Percentiles rank a stretch among this genome's conserved stretches.
phyloP scores from a whole-genome alignment of 2,329 filamentous ascomycete genomes.

The Aspergillus fischeri region DNA sequence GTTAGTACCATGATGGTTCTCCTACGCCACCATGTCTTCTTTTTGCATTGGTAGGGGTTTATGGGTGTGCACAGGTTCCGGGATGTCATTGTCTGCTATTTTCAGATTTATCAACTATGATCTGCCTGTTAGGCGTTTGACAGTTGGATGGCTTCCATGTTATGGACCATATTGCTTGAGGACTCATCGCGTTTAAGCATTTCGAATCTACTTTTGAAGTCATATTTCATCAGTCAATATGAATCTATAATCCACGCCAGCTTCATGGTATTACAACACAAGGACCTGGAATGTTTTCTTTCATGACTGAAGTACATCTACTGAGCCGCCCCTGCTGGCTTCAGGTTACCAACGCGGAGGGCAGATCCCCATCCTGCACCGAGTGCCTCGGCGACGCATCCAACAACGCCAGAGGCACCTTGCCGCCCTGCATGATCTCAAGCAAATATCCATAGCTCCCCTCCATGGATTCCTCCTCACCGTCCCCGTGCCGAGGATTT shows the following conservation, averaged over 20 bases:
- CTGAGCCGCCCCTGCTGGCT: background rate
- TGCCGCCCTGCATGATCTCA: conserved; percentile 25
- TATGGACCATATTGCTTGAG: too few relatives aligned
- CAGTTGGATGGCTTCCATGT: background rate
- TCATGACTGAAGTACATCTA: background rate
- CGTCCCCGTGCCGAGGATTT: conserved; percentile 27
- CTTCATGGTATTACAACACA: background rate
- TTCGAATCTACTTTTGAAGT: background rate
- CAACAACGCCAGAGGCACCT: conserved; percentile 13
- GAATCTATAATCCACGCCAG: background rate
- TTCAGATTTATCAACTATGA: background rate
- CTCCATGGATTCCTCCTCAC: conserved; percentile 21
- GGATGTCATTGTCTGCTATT: background rate
- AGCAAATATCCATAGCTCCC: conserved; percentile 25
- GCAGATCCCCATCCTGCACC: conserved; percentile 10
- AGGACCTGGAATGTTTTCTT: background rate
- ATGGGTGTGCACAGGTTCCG: background rate
- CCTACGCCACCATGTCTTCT: background rate
- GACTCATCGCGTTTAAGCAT: background rate
- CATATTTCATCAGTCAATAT: background rate
- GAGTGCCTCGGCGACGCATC: conserved; percentile 17
- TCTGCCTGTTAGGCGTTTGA: background rate
- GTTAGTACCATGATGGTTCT: background rate
- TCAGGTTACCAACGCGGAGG: conserved; percentile 3
- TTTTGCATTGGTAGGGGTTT: conserved; percentile 3